Conservation (phyloP, 169 alveolate genomes). For the Amoebophrya sp. region DNA sequence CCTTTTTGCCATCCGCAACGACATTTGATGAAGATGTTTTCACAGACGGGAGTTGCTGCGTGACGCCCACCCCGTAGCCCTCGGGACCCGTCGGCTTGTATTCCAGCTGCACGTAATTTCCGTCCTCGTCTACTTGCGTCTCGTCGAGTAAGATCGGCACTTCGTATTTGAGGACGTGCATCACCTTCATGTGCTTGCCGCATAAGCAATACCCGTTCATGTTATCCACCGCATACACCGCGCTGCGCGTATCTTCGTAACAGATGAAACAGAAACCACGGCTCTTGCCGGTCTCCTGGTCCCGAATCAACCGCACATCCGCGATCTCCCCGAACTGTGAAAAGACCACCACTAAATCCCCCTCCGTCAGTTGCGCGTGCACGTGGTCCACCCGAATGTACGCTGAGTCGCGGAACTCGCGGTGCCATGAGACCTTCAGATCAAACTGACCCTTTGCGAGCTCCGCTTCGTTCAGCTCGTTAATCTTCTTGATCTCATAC, state of each 20-base stretch:
- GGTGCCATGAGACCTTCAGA: not conserved
- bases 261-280: conserved; percentile 91
- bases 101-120: conserved; percentile 41
- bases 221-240: conserved; percentile 93
- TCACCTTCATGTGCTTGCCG: conserved; percentile 83
- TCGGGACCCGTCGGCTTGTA: conserved; percentile 68
- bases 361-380: conserved; percentile 87
- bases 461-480: not conserved
- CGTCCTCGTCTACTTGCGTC: conserved; percentile 39
- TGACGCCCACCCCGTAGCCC: conserved; percentile 62
- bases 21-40: no score
- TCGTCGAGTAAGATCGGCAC: not conserved
- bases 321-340: conserved; percentile 91
- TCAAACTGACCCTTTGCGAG: not conserved
- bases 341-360: conserved; percentile 89
- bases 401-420: conserved; percentile 25
- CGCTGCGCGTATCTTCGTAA: conserved; percentile 88
- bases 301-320: conserved; percentile 74
- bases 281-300: conserved; percentile 56
- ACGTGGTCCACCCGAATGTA: conserved; percentile 61
- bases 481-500: not conserved
- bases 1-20: no score
- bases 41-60: conserved; percentile 26
- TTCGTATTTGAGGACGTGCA: conserved; percentile 80
- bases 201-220: conserved; percentile 78